Percentiles rank a stretch among this genome's conserved stretches.
These are phyloP conservation scores for Rossbeevera mucosa DNA, from an alignment of 768 basidiomycete species.

Conservation along the genomic window DNA sequence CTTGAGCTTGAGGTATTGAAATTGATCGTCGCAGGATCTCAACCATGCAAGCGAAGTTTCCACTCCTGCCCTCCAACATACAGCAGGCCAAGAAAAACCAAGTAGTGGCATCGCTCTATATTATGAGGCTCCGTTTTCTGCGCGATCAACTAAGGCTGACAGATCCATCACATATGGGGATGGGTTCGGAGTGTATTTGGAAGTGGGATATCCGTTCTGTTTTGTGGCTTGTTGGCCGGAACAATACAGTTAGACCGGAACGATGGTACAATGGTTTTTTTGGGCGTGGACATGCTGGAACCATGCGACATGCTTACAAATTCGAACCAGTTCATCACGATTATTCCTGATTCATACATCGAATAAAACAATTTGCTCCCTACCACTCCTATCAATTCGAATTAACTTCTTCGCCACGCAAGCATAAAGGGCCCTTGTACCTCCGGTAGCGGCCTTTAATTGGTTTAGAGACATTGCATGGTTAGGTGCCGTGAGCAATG, in stretches of 20 bases:
- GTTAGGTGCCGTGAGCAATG: slow-evolving; percentile 51
- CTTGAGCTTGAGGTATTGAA: too few species aligned
- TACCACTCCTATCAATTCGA: slow-evolving; percentile 69
- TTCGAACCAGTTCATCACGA: neutral
- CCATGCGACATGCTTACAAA: neutral
- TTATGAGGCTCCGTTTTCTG: neutral
- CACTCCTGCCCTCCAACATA: neutral
- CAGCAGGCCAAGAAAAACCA: neutral
- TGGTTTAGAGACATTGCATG: slow-evolving; percentile 58
- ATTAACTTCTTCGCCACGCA: slow-evolving; percentile 80
- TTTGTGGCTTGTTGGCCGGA: neutral
- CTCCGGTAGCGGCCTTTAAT: slow-evolving; percentile 56
- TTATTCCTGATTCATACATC: slow-evolving; percentile 34
- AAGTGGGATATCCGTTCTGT: neutral
- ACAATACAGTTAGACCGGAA: neutral
- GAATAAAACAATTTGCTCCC: slow-evolving; percentile 74
- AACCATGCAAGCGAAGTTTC: neutral
- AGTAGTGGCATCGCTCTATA: neutral
- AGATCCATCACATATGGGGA: neutral
- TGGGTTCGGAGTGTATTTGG: neutral
- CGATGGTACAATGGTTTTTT: neutral
- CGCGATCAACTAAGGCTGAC: neutral
- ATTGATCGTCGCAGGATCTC: neutral
- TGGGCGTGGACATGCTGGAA: neutral
- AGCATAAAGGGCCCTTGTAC: slow-evolving; percentile 63